Percentiles rank a stretch among this genome's conserved stretches.
phyloP scores from a whole-genome alignment of 2,329 filamentous ascomycete genomes.

The Aspergillus eucalypticola region DNA sequence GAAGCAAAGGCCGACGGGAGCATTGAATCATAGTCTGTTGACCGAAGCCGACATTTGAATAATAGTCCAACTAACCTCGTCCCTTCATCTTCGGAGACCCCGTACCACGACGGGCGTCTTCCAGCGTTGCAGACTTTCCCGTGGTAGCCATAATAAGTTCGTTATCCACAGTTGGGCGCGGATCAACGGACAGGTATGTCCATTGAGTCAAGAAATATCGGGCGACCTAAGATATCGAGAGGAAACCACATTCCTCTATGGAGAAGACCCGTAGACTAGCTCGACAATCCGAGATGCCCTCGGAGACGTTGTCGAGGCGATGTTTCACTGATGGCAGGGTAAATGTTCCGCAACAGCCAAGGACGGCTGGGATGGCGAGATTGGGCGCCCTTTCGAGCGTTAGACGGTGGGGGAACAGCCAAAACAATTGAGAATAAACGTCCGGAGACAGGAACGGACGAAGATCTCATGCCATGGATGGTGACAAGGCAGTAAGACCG shows the following conservation, averaged over 20 bases:
- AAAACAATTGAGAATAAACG: slow-evolving; percentile 13
- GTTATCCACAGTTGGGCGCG: slow-evolving; percentile 33
- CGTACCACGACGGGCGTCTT: slow-evolving; percentile 47
- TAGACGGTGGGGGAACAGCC: not conserved
- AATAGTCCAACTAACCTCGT: slow-evolving; percentile 43
- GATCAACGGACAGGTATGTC: slow-evolving; percentile 41
- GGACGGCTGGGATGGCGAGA: not conserved
- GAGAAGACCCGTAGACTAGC: slow-evolving; percentile 18
- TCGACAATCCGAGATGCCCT: slow-evolving; percentile 5
- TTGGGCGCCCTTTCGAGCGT: slow-evolving; percentile 1
- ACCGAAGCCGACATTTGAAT: not conserved
- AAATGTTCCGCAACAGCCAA: not conserved
- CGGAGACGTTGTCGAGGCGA: not conserved
- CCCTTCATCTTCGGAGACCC: slow-evolving; percentile 51
- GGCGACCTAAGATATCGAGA: slow-evolving; percentile 29
- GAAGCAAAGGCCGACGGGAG: not conserved
- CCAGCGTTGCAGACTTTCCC: slow-evolving; percentile 45
- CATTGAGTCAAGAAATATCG: slow-evolving; percentile 41
- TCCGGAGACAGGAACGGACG: slow-evolving; percentile 12
- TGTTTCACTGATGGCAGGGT: slow-evolving; percentile 5
- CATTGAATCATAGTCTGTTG: not conserved
- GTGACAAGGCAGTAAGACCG: slow-evolving; percentile 17
- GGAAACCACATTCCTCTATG: slow-evolving; percentile 42
- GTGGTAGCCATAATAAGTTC: slow-evolving; percentile 44
- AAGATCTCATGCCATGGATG: slow-evolving; percentile 21